Conservation (phyloP, 805 yeast species). For the Kregervanrija pseudodelftensis region DNA sequence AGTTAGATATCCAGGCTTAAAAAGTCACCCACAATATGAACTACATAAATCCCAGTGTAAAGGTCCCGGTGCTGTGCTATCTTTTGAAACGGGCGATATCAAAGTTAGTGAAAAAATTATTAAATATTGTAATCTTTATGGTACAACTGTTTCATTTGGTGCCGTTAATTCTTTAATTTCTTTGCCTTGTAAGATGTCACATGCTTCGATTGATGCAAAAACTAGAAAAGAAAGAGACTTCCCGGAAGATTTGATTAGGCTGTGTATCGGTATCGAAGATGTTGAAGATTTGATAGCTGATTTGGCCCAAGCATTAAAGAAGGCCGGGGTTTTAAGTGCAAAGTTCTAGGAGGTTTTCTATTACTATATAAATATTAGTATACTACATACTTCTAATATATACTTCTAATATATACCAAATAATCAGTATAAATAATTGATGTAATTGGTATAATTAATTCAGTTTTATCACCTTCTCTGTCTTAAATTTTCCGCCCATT, state of each 20-base stretch:
- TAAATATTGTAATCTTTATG: slow-evolving; percentile 68
- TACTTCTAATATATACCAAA: too few species aligned
- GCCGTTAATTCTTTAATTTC: slow-evolving; percentile 89
- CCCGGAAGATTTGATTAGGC: slow-evolving; percentile 86
- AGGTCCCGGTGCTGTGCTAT: slow-evolving; percentile 86
- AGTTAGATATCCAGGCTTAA: slow-evolving; percentile 82
- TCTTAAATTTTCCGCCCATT: too few species aligned
- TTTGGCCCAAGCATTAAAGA: slow-evolving; percentile 59
- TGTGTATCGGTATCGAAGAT: slow-evolving; percentile 89
- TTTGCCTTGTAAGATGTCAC: slow-evolving; percentile 94
- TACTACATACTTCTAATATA: too few species aligned
- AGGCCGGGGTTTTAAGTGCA: slow-evolving; percentile 30
- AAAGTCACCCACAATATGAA: slow-evolving; percentile 73
- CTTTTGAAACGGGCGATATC: slow-evolving; percentile 80
- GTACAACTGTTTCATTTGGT: slow-evolving; percentile 90
- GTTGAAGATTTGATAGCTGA: slow-evolving; percentile 77
- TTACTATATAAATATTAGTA: too few species aligned
- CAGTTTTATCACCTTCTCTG: too few species aligned
- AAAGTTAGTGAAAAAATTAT: slow-evolving; percentile 63
- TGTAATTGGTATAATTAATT: too few species aligned
- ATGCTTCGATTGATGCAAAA: slow-evolving; percentile 89
- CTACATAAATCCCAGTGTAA: slow-evolving; percentile 68
- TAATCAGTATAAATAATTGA: too few species aligned
- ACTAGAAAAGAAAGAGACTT: slow-evolving; percentile 81
- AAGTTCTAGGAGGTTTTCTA: slow-evolving; percentile 4